Evolutionary conservation across 352 stramenopile species (phyloP).

Genomic region (Phytophthora multivora): DNA sequence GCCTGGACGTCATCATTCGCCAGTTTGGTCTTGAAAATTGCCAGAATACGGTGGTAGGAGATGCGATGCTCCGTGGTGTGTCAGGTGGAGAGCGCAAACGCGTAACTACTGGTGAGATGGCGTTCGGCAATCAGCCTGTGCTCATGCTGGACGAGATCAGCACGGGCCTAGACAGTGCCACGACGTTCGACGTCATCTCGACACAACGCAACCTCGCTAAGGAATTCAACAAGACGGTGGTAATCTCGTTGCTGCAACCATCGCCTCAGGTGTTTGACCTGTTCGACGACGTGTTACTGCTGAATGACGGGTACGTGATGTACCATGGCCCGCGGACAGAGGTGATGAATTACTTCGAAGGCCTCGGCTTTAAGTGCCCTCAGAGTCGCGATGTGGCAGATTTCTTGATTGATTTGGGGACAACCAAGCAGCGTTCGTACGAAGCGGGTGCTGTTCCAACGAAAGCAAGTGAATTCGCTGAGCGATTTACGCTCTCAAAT

Average conservation of each 20-base stretch:
- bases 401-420: constrained; percentile 22
- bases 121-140: constrained; percentile 59
- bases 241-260: constrained; percentile 43
- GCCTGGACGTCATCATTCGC: constrained; percentile 36
- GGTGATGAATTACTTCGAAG: constrained; percentile 24
- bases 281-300: constrained; percentile 51
- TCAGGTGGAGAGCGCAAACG: constrained; percentile 63
- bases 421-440: constrained; percentile 13
- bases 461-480: not conserved
- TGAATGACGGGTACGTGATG: constrained; percentile 44
- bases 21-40: constrained; percentile 45
- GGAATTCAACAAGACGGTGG: constrained; percentile 37
- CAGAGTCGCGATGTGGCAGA: constrained; percentile 17
- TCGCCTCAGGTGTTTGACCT: constrained; percentile 47
- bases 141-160: constrained; percentile 22
- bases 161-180: constrained; percentile 16
- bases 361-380: constrained; percentile 34
- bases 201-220: constrained; percentile 37
- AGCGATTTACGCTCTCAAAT: not conserved
- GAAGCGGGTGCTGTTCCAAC: not conserved
- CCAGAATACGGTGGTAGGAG: constrained; percentile 71
- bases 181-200: constrained; percentile 48
- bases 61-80: constrained; percentile 53
- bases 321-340: constrained; percentile 6
- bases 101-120: constrained; percentile 83